Evolutionary conservation across 106 monocot species (phyloP).

Genomic region (Hemerocallis citrina): DNA sequence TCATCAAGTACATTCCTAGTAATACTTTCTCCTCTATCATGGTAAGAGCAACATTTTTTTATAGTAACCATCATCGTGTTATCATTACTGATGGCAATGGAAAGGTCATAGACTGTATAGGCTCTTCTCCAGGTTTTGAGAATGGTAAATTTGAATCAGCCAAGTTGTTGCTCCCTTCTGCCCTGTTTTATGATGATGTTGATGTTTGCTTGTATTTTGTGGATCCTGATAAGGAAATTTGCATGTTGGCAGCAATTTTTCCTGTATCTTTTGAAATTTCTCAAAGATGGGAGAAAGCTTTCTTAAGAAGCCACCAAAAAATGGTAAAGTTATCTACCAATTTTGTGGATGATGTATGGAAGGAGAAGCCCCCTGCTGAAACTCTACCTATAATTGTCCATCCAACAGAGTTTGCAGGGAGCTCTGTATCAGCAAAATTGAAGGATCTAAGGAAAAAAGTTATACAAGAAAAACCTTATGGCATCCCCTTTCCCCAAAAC

Average conservation of each 20-base stretch:
- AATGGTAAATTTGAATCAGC: constrained; percentile 92
- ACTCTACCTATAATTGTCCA: constrained; percentile 52
- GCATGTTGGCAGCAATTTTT: no score
- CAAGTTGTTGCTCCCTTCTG: constrained; percentile 70
- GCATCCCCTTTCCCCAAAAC: no score
- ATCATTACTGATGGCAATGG: constrained; percentile 62
- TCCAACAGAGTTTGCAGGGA: constrained; percentile 71
- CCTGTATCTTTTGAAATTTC: constrained; percentile 80
- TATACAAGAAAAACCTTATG: constrained; percentile 52
- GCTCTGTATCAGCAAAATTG: constrained; percentile 69
- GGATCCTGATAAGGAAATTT: no score
- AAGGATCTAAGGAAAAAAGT: constrained; percentile 64
- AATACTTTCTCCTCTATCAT: no score
- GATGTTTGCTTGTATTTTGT: constrained; percentile 76
- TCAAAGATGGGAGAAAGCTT: constrained; percentile 69
- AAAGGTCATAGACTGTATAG: constrained; percentile 78
- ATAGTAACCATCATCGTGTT: constrained; percentile 83
- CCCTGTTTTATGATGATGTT: constrained; percentile 43
- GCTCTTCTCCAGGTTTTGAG: constrained; percentile 79
- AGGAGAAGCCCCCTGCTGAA: constrained; percentile 55
- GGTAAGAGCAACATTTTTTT: no score
- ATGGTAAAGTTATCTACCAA: constrained; percentile 63
- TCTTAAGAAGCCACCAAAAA: constrained; percentile 65
- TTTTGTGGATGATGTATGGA: constrained; percentile 90
- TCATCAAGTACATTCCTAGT: no score